A percentile compares a stretch with the other conserved stretches of the same genome.
Conservation (phyloP, 257 asterid species). For the Gentiana dahurica region DNA sequence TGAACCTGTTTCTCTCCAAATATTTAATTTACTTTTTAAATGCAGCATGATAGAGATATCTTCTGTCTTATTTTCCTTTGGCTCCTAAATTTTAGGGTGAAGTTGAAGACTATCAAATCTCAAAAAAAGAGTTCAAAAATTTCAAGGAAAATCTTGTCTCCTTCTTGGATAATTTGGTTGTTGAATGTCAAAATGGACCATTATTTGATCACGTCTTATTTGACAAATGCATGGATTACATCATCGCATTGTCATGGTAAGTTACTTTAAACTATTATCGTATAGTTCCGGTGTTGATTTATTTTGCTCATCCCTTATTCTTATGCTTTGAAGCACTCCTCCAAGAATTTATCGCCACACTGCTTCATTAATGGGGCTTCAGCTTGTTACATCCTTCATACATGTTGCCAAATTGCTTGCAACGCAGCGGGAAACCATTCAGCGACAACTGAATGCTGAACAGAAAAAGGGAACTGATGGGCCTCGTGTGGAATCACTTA, state of each 20-base stretch:
- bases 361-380: conserved; percentile 95
- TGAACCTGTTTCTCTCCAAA: not conserved
- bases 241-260: conserved; percentile 95
- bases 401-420: conserved; percentile 82
- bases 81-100: conserved; percentile 50
- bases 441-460: conserved; percentile 94
- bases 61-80: conserved; percentile 28
- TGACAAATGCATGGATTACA: conserved; percentile 91
- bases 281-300: conserved; percentile 4
- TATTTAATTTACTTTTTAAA: not conserved
- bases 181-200: conserved; percentile 92
- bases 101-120: conserved; percentile 87
- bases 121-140: conserved; percentile 78
- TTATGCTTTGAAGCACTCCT: conserved; percentile 65
- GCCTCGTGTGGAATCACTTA: conserved; percentile 85
- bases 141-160: conserved; percentile 82
- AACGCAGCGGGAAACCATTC: conserved; percentile 84
- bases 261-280: conserved; percentile 2
- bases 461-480: conserved; percentile 72
- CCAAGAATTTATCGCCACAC: conserved; percentile 90
- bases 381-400: conserved; percentile 92
- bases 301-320: conserved; percentile 17
- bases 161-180: conserved; percentile 84
- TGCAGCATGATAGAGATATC: not conserved
- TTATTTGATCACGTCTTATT: conserved; percentile 75